Percentiles rank a stretch among this genome's conserved stretches.
phyloP scores from a whole-genome alignment of 306 rosid species.

The Acmispon strigosus region DNA sequence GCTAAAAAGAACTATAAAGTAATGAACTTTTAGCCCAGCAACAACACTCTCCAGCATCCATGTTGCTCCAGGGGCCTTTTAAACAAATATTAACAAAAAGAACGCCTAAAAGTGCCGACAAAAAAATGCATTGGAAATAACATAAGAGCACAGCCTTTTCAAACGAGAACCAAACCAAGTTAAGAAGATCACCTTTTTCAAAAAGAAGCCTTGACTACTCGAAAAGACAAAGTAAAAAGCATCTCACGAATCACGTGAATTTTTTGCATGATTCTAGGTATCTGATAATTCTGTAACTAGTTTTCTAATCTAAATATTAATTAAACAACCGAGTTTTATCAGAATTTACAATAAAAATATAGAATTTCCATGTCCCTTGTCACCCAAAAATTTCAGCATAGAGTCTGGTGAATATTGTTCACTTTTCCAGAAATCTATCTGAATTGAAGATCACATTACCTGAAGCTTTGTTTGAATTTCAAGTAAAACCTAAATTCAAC shows the following conservation, averaged over 20 bases:
- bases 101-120: not conserved
- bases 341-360: too few species aligned
- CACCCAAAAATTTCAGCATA: too few species aligned
- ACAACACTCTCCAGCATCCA: not conserved
- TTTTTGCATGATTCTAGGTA: not conserved
- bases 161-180: slow-evolving; percentile 4
- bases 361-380: too few species aligned
- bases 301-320: too few species aligned
- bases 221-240: not conserved
- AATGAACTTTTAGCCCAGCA: not conserved
- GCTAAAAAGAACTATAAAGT: not conserved
- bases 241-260: not conserved
- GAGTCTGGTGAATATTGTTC: too few species aligned
- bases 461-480: too few species aligned
- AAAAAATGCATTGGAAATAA: slow-evolving; percentile 12
- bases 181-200: slow-evolving; percentile 15
- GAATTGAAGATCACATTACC: too few species aligned
- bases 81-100: not conserved
- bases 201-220: slow-evolving; percentile 11
- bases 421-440: too few species aligned
- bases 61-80: too few species aligned
- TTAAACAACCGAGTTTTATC: too few species aligned
- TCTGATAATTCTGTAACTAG: not conserved
- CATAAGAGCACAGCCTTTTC: slow-evolving; percentile 2
- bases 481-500: too few species aligned